Base-by-base conservation (phyloP, 176 grass and related monocot genomes). In the Guadua angustifolia region DNA sequence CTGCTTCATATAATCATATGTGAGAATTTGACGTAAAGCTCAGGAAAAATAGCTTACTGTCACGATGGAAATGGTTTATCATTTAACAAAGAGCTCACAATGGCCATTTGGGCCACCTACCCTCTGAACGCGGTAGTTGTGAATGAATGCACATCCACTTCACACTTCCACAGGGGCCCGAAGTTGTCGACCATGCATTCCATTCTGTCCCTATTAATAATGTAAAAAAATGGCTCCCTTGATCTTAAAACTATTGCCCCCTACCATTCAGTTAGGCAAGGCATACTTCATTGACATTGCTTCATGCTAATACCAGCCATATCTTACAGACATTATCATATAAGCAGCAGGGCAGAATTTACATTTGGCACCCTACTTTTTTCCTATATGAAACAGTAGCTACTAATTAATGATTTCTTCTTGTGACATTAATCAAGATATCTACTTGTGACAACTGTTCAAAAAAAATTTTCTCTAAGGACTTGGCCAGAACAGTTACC, bases 141-240 rank as follows among this genome's bases (percentile, higher is more conserved):
- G 86, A 75, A 77, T 81, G 85, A 76, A 88, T 85, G 82, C 85
- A 76, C 82, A 84, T 81, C 39, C 13, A 44, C 81, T 76, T 91
- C 89, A 87, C 84, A 55, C 89, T 85, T 91, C 80, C 84, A 74
- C 81, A 64, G 85, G 79, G n/a, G 12, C 25, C 79, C 83, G 87
- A 87, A 85, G 81, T 85, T 92, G 66, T 89, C 67, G 87, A 85
- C 55, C 86, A 94, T 85, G 87, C 81, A 75, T 89, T 87, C 71
- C 81, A 82, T 80, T 84, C 73, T 79, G 84, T 26, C 44, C 72
- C 22, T 25, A 71, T 90, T 84, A 91, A 91, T 80, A 84, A 60
- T 83, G 58, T 83, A 55, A 55, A 50, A 77, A 66, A 75, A 73
- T 46, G 11, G 42, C 2, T 65, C 40, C 45, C 47, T 77, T 85